A percentile compares a stretch with the other conserved stretches of the same genome.
phyloP scores from a whole-genome alignment of 2,329 filamentous ascomycete species.

The Penicillium sp. region DNA sequence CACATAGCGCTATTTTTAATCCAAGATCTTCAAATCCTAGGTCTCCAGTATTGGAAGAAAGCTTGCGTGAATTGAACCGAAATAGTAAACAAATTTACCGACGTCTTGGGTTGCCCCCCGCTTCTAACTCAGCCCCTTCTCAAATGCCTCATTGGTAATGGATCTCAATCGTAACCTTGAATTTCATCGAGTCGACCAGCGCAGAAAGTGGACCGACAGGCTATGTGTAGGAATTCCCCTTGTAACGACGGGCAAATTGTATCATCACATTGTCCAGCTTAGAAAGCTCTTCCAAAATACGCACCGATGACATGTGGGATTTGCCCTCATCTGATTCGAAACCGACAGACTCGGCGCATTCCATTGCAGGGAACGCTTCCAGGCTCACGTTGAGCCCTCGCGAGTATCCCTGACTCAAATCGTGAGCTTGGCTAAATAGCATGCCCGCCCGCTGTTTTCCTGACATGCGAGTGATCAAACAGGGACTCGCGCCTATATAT shows the following conservation, averaged over 20 bases:
- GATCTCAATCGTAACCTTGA: background rate
- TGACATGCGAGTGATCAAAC: background rate
- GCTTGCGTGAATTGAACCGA: background rate
- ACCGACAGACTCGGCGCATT: background rate
- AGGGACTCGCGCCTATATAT: conserved; percentile 9
- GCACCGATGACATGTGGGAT: background rate
- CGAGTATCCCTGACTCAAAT: background rate
- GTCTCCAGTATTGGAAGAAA: background rate
- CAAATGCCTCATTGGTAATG: conserved; percentile 5
- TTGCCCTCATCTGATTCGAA: background rate
- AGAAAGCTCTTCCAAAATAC: conserved; percentile 11
- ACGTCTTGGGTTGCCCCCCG: background rate
- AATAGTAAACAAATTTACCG: background rate
- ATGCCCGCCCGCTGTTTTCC: background rate
- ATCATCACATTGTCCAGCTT: conserved; percentile 13
- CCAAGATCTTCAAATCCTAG: no score
- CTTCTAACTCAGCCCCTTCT: background rate
- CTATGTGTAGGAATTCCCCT: background rate
- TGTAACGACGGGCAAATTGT: conserved; percentile 13
- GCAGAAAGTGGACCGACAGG: background rate
- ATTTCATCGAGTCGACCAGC: conserved; percentile 3
- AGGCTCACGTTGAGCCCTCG: background rate
- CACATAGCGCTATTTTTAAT: background rate
- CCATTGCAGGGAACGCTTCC: background rate
- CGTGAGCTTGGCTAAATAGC: background rate